A percentile compares a stretch with the other conserved stretches of the same genome.
Evolutionary conservation across 257 asterid species (phyloP).

Genomic region (Solanum rostratum): DNA sequence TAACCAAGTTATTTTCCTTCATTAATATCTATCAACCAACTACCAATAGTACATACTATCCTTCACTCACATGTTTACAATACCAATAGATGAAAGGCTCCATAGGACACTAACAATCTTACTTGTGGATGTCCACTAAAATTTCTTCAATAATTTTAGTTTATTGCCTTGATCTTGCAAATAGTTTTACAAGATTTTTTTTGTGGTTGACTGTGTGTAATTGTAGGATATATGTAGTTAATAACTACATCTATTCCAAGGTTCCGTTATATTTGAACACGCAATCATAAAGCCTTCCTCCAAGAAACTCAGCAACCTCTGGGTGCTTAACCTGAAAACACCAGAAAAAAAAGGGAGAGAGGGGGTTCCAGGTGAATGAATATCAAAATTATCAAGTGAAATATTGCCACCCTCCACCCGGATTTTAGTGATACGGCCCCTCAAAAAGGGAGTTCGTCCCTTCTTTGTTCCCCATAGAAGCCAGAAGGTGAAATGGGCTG

Average conservation of each 20-base stretch:
- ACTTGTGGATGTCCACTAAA: not conserved
- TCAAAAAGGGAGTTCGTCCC: not conserved
- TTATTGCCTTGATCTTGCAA: not conserved
- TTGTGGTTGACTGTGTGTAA: not conserved
- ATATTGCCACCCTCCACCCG: not conserved
- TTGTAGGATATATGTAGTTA: not conserved
- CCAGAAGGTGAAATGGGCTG: not conserved
- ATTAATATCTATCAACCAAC: not conserved
- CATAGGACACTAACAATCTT: not conserved
- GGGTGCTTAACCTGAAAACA: slow-evolving; percentile 80
- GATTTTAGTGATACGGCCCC: not conserved
- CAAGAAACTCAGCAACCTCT: slow-evolving; percentile 95
- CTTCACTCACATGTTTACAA: too few species aligned
- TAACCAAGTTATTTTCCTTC: not conserved
- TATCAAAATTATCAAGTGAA: not conserved
- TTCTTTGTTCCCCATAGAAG: not conserved
- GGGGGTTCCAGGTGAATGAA: not conserved
- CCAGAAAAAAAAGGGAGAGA: not conserved
- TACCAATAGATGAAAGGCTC: not conserved
- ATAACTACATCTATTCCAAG: not conserved
- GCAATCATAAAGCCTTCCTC: slow-evolving; percentile 93
- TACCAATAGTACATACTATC: not conserved
- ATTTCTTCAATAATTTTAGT: not conserved
- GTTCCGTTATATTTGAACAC: slow-evolving; percentile 71
- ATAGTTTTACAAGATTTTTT: not conserved